Percentiles rank a stretch among this genome's conserved stretches.
Evolutionary conservation across 2,329 filamentous ascomycete species (phyloP).

Genomic region (Teratosphaeriaceae sp.): DNA sequence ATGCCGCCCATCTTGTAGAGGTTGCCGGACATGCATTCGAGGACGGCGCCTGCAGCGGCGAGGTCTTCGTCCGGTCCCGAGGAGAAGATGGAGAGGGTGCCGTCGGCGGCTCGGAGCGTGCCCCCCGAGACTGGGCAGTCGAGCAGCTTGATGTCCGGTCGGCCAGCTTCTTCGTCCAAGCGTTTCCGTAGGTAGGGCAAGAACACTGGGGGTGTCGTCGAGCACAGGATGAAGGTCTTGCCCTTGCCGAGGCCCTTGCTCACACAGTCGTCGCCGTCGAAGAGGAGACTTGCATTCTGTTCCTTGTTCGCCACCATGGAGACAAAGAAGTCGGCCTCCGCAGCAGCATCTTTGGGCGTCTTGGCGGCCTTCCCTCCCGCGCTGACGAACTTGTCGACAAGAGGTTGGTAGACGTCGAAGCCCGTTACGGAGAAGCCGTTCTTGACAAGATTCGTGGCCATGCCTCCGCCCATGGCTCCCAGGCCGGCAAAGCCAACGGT

Average conservation of each 20-base stretch:
- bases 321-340: constrained; percentile 54
- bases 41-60: constrained; percentile 49
- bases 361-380: constrained; percentile 56
- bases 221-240: constrained; percentile 59
- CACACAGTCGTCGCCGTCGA: constrained; percentile 51
- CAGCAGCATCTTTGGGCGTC: constrained; percentile 56
- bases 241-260: constrained; percentile 48
- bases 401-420: constrained; percentile 63
- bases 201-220: constrained; percentile 63
- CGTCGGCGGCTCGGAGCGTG: constrained; percentile 59
- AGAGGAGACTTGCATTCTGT: constrained; percentile 60
- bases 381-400: constrained; percentile 57
- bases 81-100: constrained; percentile 70
- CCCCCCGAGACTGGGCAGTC: constrained; percentile 70
- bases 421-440: constrained; percentile 61
- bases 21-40: constrained; percentile 61
- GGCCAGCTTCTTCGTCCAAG: constrained; percentile 45
- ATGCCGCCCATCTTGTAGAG: constrained; percentile 51
- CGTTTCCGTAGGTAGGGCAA: constrained; percentile 54
- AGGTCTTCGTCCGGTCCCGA: constrained; percentile 50
- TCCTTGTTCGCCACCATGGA: constrained; percentile 70
- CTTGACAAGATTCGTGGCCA: constrained; percentile 67
- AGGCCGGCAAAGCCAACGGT: constrained; percentile 58
- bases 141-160: constrained; percentile 59
- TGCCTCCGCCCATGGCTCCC: constrained; percentile 75